Evolutionary conservation across 2,329 filamentous ascomycete species (phyloP).

Genomic region (Acrocalymma vagum): DNA sequence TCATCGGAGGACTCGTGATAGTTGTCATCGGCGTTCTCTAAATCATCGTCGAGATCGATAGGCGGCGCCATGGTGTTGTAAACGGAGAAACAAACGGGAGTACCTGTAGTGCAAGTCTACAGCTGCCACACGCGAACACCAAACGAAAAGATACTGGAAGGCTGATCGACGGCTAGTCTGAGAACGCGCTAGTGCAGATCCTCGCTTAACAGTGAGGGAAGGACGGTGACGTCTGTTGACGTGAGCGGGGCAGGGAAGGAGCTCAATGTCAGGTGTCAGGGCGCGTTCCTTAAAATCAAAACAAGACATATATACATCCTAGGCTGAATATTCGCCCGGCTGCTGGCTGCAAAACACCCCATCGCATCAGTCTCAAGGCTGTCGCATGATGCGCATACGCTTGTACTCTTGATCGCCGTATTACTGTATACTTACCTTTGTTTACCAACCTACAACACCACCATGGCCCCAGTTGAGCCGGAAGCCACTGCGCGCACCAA

Average conservation of each 20-base stretch:
- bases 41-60: conserved; percentile 36
- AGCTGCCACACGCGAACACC: conserved; percentile 10
- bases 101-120: background rate
- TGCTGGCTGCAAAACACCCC: conserved; percentile 5
- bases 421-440: background rate
- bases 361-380: conserved; percentile 6
- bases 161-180: conserved; percentile 26
- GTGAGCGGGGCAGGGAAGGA: conserved; percentile 29
- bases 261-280: too few relatives aligned
- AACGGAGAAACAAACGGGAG: background rate
- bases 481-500: conserved; percentile 40
- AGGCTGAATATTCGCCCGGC: conserved; percentile 1
- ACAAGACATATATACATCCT: conserved; percentile 23
- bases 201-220: conserved; percentile 13
- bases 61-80: conserved; percentile 35
- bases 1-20: conserved; percentile 74
- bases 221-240: conserved; percentile 26
- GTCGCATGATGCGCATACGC: conserved; percentile 22
- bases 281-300: conserved; percentile 35
- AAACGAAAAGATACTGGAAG: conserved; percentile 11
- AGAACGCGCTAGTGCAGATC: conserved; percentile 15
- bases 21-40: conserved; percentile 49
- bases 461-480: conserved; percentile 47
- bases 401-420: conserved; percentile 10
- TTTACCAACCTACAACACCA: conserved; percentile 3